Conservation (phyloP, 257 asterid species). For the Solanum medicagineum region DNA sequence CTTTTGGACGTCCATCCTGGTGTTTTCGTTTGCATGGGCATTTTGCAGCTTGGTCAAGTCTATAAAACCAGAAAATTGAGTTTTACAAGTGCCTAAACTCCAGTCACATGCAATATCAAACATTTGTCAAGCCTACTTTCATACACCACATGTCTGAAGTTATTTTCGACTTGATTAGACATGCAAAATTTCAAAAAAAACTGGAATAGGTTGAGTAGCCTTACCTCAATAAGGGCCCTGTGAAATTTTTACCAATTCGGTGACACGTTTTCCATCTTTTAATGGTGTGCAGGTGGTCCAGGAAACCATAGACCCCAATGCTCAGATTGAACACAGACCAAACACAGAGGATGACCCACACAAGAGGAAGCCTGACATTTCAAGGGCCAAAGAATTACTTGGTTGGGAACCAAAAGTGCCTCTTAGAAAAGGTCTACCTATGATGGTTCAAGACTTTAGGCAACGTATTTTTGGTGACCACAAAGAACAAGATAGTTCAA, state of each 20-base stretch:
- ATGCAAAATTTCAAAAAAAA: no score
- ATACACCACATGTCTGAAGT: no score
- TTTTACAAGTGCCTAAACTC: neutral
- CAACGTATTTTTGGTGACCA: constrained; percentile 85
- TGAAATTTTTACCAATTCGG: neutral
- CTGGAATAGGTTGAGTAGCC: neutral
- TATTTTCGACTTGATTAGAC: no score
- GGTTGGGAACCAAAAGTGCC: constrained; percentile 96
- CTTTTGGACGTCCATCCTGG: neutral
- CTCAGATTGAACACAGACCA: constrained; percentile 70
- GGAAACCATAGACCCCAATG: constrained; percentile 87
- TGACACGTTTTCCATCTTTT: neutral
- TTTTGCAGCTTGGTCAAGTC: neutral
- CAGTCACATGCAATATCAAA: neutral
- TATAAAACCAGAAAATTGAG: neutral
- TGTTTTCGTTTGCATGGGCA: neutral
- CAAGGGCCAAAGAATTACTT: constrained; percentile 71
- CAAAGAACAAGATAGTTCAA: constrained; percentile 24
- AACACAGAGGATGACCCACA: constrained; percentile 97
- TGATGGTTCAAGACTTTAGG: constrained; percentile 94
- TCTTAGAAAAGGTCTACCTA: constrained; percentile 72
- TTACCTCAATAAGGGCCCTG: neutral
- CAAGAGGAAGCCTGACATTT: constrained; percentile 90
- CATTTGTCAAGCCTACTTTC: neutral
- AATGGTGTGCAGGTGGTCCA: constrained; percentile 60